A percentile compares a stretch with the other conserved stretches of the same genome.
Evolutionary conservation across 495 filamentous ascomycete genomes (phyloP).

Genomic region (Penicillium subrubescens): DNA sequence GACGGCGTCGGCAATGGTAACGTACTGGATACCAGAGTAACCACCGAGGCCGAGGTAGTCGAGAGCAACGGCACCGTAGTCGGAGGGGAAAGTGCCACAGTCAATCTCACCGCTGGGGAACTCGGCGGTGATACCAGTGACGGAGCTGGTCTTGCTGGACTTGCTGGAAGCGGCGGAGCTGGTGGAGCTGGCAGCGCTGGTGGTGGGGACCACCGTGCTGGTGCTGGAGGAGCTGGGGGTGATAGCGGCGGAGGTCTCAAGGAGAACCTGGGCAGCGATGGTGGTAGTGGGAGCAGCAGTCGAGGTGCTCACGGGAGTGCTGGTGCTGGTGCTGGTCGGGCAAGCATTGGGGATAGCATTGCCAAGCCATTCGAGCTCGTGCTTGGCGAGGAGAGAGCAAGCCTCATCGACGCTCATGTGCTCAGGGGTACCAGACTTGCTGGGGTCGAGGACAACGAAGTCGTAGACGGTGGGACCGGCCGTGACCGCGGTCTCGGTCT

Average conservation of each 20-base stretch:
- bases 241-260: constrained; percentile 23
- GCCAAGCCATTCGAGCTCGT: constrained; percentile 47
- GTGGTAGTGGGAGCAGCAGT: constrained; percentile 25
- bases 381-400: constrained; percentile 61
- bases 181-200: constrained; percentile 23
- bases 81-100: constrained; percentile 75
- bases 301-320: constrained; percentile 20
- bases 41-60: constrained; percentile 69
- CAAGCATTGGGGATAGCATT: constrained; percentile 36
- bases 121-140: constrained; percentile 59
- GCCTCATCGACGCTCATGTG: constrained; percentile 55
- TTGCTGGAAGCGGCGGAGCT: constrained; percentile 3
- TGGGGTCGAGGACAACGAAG: constrained; percentile 47
- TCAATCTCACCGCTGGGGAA: constrained; percentile 78
- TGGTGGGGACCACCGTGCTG: constrained; percentile 16
- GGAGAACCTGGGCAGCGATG: constrained; percentile 17
- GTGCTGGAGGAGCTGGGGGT: constrained; percentile 16
- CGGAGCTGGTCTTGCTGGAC: constrained; percentile 32
- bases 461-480: constrained; percentile 62
- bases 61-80: constrained; percentile 77
- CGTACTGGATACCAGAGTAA: constrained; percentile 80
- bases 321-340: constrained; percentile 23
- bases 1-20: constrained; percentile 37
- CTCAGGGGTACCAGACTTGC: constrained; percentile 25
- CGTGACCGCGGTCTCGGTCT: constrained; percentile 47